A percentile compares a stretch with the other conserved stretches of the same genome.
Conservation (phyloP, 2,329 filamentous ascomycete genomes). For the Teratosphaeriaceae sp. region DNA sequence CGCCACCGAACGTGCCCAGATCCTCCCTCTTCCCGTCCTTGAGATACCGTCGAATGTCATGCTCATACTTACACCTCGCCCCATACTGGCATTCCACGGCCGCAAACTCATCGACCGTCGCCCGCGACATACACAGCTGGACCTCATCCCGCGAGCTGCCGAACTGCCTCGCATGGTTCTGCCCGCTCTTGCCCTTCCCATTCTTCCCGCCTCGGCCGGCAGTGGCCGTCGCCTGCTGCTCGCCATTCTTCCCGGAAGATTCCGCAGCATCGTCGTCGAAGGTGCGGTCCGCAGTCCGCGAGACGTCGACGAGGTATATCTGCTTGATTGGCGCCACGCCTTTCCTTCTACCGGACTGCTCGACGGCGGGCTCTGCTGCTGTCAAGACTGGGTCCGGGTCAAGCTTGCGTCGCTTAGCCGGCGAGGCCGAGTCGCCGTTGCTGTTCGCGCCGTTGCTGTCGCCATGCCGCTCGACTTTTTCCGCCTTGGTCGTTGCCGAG, state of each 20-base stretch:
- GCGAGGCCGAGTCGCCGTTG: constrained; percentile 27
- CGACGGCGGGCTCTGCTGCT: constrained; percentile 22
- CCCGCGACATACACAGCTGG: constrained; percentile 69
- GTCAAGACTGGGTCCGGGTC: constrained; percentile 18
- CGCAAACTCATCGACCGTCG: constrained; percentile 71
- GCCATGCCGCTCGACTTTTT: constrained; percentile 33
- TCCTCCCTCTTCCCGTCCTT: constrained; percentile 74
- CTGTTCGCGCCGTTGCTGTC: constrained; percentile 7
- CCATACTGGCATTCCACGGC: constrained; percentile 69
- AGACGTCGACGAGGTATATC: constrained; percentile 49
- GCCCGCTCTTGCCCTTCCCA: constrained; percentile 62
- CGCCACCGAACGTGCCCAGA: constrained; percentile 64
- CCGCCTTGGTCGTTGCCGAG: constrained; percentile 34
- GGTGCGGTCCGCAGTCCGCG: constrained; percentile 5
- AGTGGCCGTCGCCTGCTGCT: constrained; percentile 25
- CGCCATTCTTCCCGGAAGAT: constrained; percentile 40
- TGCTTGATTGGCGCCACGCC: constrained; percentile 66
- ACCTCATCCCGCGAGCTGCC: constrained; percentile 72
- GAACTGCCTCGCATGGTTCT: constrained; percentile 79
- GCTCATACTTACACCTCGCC: constrained; percentile 71
- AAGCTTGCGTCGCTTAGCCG: constrained; percentile 34
- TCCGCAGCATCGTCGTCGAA: constrained; percentile 40
- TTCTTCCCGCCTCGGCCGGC: constrained; percentile 28
- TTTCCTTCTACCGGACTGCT: constrained; percentile 31
- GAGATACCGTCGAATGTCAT: constrained; percentile 81